phyloP scores from a whole-genome alignment of 1,139 yeast genomes.

The Taphrina deformans region DNA sequence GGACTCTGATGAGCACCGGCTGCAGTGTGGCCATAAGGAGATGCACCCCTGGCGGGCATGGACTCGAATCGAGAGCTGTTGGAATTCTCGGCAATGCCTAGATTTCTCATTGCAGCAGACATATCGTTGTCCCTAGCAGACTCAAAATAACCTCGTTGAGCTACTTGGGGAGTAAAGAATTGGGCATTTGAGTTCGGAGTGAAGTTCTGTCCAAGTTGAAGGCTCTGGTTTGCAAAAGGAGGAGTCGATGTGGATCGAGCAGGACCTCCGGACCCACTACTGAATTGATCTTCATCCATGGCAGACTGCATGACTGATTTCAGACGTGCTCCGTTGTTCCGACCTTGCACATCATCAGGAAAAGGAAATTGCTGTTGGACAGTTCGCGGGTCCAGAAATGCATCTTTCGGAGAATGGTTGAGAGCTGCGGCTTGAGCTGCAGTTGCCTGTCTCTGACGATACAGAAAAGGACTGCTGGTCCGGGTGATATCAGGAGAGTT shows the following conservation, averaged over 20 bases:
- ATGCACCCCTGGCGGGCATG: neutral
- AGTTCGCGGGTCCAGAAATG: constrained; percentile 21
- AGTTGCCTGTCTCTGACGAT: constrained; percentile 29
- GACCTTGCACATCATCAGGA: constrained; percentile 10
- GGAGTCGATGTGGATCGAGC: constrained; percentile 30
- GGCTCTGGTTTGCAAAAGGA: constrained; percentile 11
- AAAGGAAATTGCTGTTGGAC: constrained; percentile 10
- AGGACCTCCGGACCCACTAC: constrained; percentile 13
- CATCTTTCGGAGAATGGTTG: constrained; percentile 26
- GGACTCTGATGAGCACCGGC: neutral
- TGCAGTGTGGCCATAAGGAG: constrained; percentile 10
- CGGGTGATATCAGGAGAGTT: constrained; percentile 27
- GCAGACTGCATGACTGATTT: constrained; percentile 27
- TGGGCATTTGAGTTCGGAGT: constrained; percentile 26
- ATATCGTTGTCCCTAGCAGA: constrained; percentile 13
- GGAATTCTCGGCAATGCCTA: neutral
- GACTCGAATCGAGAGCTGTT: constrained; percentile 7
- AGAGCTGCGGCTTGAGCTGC: constrained; percentile 30
- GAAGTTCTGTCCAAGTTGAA: neutral
- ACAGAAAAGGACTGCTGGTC: constrained; percentile 19
- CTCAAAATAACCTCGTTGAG: constrained; percentile 25
- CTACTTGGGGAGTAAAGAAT: constrained; percentile 28
- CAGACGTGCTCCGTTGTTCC: constrained; percentile 9
- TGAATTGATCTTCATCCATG: constrained; percentile 21
- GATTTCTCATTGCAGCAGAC: constrained; percentile 12